Base-by-base conservation (phyloP, 805 yeast species). In the Saccharomycopsis sp. region DNA sequence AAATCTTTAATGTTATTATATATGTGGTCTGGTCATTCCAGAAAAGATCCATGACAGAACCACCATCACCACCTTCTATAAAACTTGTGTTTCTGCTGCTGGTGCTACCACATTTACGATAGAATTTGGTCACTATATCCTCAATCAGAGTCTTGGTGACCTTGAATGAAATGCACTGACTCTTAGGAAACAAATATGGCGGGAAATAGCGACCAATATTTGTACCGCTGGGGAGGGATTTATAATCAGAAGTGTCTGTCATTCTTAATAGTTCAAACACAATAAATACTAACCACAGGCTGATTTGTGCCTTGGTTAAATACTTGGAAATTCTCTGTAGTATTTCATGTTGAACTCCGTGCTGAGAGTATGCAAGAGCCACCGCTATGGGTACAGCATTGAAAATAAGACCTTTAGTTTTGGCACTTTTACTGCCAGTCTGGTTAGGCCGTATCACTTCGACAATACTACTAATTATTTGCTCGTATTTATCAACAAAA, bases 291-390 rank as follows among this genome's bases (percentile, higher is more conserved):
- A 60, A 41, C 62, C 62, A 58, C 29, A 1, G 67, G 24, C 47
- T 72, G 76, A 47, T 63, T 55, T 1, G 58, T 52, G 2, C 57
- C 62, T n/a, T 66, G 66, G 23, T 72, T 63, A 2, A 58, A 20
- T 1, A 44, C 25, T 9, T 22, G 47, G 17, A 61, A 44, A 61
- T 65, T 35, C 7, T 47, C 38, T 63, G 65, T 41, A 70, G 73
- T 0, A 76, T 64, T 3, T 69, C 69, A 55, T 71, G 68, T 58
- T 78, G 65, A 0, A 67, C 54, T 0, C 83, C 82, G 38, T 66
- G 67, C 14, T 66, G 68, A 0, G 79, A 68, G 61, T 71, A 80
- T 0, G 82, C 69, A 20, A 81, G 63, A 0, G 85, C 75, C 0
- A 83, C 68, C 0, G 75, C 63, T n/a, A 70, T 57, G 0, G 80